phyloP scores from a whole-genome alignment of 2,329 filamentous ascomycete genomes.

The Cryoendolithus antarcticus region DNA sequence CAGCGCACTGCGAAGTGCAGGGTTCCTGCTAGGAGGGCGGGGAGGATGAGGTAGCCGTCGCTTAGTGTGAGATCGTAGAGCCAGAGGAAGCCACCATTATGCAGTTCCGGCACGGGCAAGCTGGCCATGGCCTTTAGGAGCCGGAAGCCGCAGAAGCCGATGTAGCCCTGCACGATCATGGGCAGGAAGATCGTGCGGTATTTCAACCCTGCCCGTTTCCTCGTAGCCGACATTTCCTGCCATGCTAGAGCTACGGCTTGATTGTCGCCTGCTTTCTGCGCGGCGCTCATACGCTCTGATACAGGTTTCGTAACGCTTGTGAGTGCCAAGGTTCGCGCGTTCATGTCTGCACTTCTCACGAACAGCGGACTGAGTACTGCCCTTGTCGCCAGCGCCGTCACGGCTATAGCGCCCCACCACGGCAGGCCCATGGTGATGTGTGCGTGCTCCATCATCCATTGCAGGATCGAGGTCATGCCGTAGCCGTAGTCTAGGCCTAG shows the following conservation, averaged over 20 bases:
- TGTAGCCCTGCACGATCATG: slow-evolving; percentile 49
- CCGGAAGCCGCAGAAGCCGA: slow-evolving; percentile 73
- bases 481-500: slow-evolving; percentile 81
- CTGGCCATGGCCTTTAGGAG: slow-evolving; percentile 60
- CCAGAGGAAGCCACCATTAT: slow-evolving; percentile 62
- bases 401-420: slow-evolving; percentile 68
- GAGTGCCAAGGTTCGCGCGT: slow-evolving; percentile 50
- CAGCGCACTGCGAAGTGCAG: slow-evolving; percentile 25
- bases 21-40: slow-evolving; percentile 29
- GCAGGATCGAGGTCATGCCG: slow-evolving; percentile 60
- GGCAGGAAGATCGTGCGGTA: slow-evolving; percentile 40
- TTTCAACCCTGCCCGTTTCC: slow-evolving; percentile 44
- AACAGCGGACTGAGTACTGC: slow-evolving; percentile 53
- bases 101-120: slow-evolving; percentile 70
- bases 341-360: slow-evolving; percentile 47
- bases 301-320: slow-evolving; percentile 45
- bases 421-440: slow-evolving; percentile 65
- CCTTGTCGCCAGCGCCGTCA: slow-evolving; percentile 54
- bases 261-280: slow-evolving; percentile 33
- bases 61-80: slow-evolving; percentile 60
- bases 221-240: slow-evolving; percentile 38
- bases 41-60: slow-evolving; percentile 71
- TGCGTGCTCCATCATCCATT: slow-evolving; percentile 69
- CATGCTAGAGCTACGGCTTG: slow-evolving; percentile 34
- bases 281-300: slow-evolving; percentile 41